Evolutionary conservation across 1,284 basidiomycete genomes (phyloP), one percentile per base, ranked within the genome.

Genomic region (Fomitopsis palustris): DNA sequence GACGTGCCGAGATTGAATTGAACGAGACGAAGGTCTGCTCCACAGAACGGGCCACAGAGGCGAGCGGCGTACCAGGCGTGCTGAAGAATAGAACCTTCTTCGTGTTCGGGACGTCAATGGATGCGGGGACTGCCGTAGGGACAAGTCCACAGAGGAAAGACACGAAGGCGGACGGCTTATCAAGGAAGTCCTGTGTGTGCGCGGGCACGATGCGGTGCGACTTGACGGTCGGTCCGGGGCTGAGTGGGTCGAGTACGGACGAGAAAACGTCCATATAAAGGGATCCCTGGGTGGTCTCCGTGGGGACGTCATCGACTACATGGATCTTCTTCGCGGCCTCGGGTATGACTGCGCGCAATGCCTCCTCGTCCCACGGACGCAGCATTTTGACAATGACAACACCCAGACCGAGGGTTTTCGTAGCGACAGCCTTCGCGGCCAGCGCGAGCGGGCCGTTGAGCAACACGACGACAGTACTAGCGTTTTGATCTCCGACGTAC

Each of bases 221-320:
- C 59, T 82, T 82, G 53, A 92, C 78, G 37, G 75, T 67, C 19
- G 81, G 77, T 8, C 75, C 72, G 17, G 68, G 65, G 33, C 70
- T 66, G 17, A 71, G 64, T 16, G 74, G 72, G 41, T 78, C 73
- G 51, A 89, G 75, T 8, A 91, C 73, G 16, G 86, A 77, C 33
- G 84, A 75, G 64, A 92, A 84, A 29, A 93, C 87, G 61, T 92
- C 87, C n/a, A 81, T 74, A 66, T 86, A 90, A n/a, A 94, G 78
- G 10, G 75, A 74, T 1, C 89, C 89, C 62, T 86, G 86, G 1
- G 81, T 80, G 17, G 81, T 78, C 41, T 82, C 75, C 55, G 84
- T 81, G 0, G 84, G 82, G 14, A 91, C 87, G 60, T 93, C 91
- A 61, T 92, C 92, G 39, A 92, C 74, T 60, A 93, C 87, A 62